Evolutionary conservation across 1,284 basidiomycete species (phyloP), one percentile per base, ranked within the genome.

Genomic region (Inonotus hispidus): DNA sequence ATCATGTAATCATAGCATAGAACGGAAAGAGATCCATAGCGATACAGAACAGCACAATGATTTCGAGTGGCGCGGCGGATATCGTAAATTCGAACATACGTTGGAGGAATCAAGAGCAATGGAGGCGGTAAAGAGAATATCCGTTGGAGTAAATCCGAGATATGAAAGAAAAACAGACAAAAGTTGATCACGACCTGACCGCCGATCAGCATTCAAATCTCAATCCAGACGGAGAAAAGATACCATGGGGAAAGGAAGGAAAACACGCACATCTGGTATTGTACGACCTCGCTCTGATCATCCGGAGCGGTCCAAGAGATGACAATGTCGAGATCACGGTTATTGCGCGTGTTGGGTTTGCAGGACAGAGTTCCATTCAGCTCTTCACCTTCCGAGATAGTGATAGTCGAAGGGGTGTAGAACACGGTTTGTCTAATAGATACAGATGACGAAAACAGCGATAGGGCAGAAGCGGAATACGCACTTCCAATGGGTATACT

Each of bases 401-500:
- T 85, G 58, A 88, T 68, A 11, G 87, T 58, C 35, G 76, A 93
- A 38, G 92, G 90, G 37, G 95, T 95, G 77, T 98, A 98, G 79
- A 98, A 97, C 41, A 98, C 95, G 59, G 95, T 96, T 85, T 97
- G 93, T 74, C 88, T 91, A 66, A 11, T 37, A 11, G 47, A 1
- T 21, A 3, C 6, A 29, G 16, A 38, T 23, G 16, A 37, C n/a
- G 16, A 29, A 11, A 16, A 16, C 11, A 47, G 10, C 23, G 29
- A 8, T 1, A 41, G 25, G 41, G 29, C 47, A 23, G n/a, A 82
- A 35, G 29, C 13, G 8, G 38, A n/a, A 25, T 55, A 62, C 89
- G 70, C 68, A 91, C 89, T 97, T 97, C 93, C 93, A 95, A 76
- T 96, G 94, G 19, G 95, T 97, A 80, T 97, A 96, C 75, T 93